Evolutionary conservation across 2,329 filamentous ascomycete genomes (phyloP).

Genomic region (Diaporthe velutina): DNA sequence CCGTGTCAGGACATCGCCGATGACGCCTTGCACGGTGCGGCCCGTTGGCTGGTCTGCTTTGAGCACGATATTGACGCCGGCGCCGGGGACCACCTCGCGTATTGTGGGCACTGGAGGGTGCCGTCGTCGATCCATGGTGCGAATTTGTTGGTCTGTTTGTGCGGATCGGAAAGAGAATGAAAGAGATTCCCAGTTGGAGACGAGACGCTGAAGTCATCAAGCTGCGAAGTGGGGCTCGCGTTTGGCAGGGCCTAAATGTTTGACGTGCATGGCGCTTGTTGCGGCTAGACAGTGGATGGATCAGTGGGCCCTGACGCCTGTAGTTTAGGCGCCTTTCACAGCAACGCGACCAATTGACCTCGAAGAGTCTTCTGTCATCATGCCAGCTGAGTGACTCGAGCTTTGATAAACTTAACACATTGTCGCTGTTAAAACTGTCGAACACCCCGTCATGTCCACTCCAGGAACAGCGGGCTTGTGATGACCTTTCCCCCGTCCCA

Average conservation of each 20-base stretch:
- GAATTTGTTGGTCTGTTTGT: neutral
- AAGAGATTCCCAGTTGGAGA: neutral
- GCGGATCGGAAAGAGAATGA: too few relatives aligned
- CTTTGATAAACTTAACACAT: too few relatives aligned
- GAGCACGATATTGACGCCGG: constrained; percentile 78
- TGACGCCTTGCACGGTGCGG: constrained; percentile 74
- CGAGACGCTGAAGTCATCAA: neutral
- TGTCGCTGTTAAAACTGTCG: neutral
- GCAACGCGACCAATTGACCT: neutral
- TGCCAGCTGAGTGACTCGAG: neutral
- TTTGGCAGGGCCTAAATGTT: neutral
- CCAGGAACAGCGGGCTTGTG: constrained; percentile 42
- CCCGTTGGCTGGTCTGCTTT: constrained; percentile 84
- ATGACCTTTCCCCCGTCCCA: constrained; percentile 44
- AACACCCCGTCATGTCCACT: neutral
- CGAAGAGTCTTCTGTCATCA: neutral
- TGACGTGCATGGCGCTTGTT: neutral
- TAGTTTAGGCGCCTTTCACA: neutral
- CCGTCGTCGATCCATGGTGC: constrained; percentile 5
- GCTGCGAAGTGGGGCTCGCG: neutral
- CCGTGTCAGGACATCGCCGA: constrained; percentile 77
- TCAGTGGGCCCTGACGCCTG: neutral
- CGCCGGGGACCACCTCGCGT: constrained; percentile 70
- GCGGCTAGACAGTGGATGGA: neutral
- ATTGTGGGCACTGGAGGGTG: constrained; percentile 56